phyloP scores from a whole-genome alignment of 768 basidiomycete genomes.

The Leccinum variicolor region DNA sequence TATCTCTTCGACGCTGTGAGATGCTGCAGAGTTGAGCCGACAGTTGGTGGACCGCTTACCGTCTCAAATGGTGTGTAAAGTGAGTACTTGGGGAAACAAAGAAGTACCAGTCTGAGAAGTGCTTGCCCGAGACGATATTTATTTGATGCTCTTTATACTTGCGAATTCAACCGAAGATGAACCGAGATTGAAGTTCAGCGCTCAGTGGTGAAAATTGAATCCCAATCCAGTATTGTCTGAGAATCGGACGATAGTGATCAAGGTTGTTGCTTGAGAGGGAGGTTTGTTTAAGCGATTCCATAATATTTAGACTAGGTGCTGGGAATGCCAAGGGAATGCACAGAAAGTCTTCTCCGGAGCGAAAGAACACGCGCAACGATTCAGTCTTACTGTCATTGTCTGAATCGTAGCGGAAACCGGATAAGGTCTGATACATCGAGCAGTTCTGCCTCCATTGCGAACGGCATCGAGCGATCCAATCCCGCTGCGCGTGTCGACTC shows the following conservation, averaged over 20 bases:
- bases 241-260: neutral
- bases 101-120: neutral
- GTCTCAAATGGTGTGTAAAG: neutral
- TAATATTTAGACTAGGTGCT: neutral
- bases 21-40: neutral
- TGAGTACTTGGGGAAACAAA: neutral
- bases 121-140: neutral
- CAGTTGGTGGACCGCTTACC: neutral
- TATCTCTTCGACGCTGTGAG: neutral
- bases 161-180: neutral
- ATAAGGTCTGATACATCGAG: neutral
- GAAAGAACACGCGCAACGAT: too few species aligned
- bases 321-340: neutral
- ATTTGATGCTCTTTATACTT: neutral
- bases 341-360: neutral
- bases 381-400: neutral
- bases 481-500: slow-evolving; percentile 64
- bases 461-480: slow-evolving; percentile 26
- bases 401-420: slow-evolving; percentile 16
- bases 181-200: neutral
- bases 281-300: neutral
- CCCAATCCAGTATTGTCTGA: neutral
- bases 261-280: neutral
- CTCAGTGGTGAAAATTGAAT: neutral
- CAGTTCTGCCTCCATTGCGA: neutral